Conservation (phyloP, 495 filamentous ascomycete species). For the Podospora pseudocomata region DNA sequence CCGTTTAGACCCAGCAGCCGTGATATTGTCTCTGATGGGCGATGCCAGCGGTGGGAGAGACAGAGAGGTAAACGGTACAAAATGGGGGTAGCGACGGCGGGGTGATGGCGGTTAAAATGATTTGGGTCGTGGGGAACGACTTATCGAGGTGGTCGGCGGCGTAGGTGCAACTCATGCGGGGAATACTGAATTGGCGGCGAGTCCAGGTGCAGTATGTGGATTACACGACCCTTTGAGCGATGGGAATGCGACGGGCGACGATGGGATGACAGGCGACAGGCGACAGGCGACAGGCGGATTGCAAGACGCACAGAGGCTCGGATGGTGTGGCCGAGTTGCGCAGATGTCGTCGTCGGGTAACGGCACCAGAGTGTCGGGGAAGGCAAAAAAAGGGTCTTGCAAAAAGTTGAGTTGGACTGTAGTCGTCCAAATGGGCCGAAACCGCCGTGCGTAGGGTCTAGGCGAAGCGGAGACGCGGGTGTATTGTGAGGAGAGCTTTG, state of each 20-base stretch:
- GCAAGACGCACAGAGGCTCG: neutral
- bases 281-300: neutral
- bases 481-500: neutral
- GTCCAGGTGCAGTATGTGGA: neutral
- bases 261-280: neutral
- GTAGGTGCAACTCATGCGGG: constrained; percentile 1
- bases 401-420: neutral
- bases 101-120: neutral
- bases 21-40: neutral
- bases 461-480: constrained; percentile 10
- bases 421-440: neutral
- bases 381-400: neutral
- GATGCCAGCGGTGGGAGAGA: neutral
- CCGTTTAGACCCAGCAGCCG: constrained; percentile 12
- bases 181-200: neutral
- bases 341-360: constrained; percentile 7
- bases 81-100: neutral
- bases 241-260: neutral
- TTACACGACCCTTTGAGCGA: neutral
- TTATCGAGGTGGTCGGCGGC: neutral
- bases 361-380: neutral
- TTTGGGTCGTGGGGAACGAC: neutral
- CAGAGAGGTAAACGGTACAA: neutral
- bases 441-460: constrained; percentile 9
- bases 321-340: constrained; percentile 5